Evolutionary conservation across 495 filamentous ascomycete species (phyloP).

Genomic region (Corynascus novoguineensis): DNA sequence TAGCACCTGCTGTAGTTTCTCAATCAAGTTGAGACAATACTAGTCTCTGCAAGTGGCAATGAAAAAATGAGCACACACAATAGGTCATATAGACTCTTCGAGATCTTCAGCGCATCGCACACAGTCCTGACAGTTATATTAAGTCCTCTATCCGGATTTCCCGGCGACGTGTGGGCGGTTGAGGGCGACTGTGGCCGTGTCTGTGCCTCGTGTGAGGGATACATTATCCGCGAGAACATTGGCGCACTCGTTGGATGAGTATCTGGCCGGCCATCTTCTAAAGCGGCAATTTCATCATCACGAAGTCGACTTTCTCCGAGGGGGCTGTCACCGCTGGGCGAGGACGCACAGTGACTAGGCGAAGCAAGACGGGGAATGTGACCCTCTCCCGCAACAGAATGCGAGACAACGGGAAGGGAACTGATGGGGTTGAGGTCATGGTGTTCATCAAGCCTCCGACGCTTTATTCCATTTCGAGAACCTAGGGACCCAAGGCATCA

Average conservation of each 20-base stretch:
- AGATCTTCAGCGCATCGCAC: neutral
- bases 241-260: neutral
- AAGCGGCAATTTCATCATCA: neutral
- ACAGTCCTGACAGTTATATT: neutral
- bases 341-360: too few species aligned
- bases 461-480: neutral
- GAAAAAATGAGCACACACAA: neutral
- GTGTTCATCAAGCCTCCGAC: neutral
- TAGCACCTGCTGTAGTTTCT: too few species aligned
- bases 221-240: slow-evolving; percentile 1
- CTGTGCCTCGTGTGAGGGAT: slow-evolving; percentile 1
- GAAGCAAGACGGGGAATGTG: too few species aligned
- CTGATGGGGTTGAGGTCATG: too few species aligned
- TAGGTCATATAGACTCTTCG: neutral
- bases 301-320: neutral
- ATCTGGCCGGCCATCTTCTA: too few species aligned
- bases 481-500: neutral
- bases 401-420: neutral
- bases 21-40: neutral
- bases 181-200: neutral
- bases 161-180: neutral
- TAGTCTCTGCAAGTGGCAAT: neutral
- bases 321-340: neutral
- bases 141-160: neutral
- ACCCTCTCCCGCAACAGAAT: too few species aligned